Evolutionary conservation across 768 basidiomycete genomes (phyloP), one percentile per base, ranked within the genome.

Genomic region (Boletus reticulatus): DNA sequence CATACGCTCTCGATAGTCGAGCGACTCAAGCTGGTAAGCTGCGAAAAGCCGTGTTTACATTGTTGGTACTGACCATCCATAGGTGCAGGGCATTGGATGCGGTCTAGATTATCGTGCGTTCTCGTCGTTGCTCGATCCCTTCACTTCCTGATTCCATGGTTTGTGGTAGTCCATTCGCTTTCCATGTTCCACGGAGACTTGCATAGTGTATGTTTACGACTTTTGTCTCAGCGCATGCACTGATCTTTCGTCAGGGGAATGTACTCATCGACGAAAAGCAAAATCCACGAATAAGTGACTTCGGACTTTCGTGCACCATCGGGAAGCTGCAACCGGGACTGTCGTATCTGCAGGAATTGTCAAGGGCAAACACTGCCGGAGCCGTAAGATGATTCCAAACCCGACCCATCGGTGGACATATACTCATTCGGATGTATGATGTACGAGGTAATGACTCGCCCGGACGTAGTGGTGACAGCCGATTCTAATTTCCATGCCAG

Each of bases 401-500:
- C 56, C 1, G 2, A 48, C 3, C 5, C 42, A 6, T 44, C 43
- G 2, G 50, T 19, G 4, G 54, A 55, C 11, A 41, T 57, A 5
- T 58, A 57, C 12, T 55, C 52, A 3, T 57, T 55, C 1, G 52
- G 54, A 0, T 56, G 53, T 12, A 16, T 41, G 14, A 57, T 50
- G 43, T 56, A 45, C 2, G 48, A 56, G 43, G 57, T 57, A 34
- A 37, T 0, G 12, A 34, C 22, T 37, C 19, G 1, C 10, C 4
- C 8, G 1, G 1, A 10, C 22, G 17, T 39, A 3, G 20, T n/a
- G 34, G 9, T 6, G 1, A 32, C 8, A 1, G 6, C 22, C 22
- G 5, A 44, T 4, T 29, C 12, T 8, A 3, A 22, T 22, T 32
- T 32, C 17, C n/a, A 8, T 1, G 6, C 0, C 5, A 57, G 56